Evolutionary conservation across 2,329 filamentous ascomycete genomes (phyloP).

Genomic region (Fusarium sp.): DNA sequence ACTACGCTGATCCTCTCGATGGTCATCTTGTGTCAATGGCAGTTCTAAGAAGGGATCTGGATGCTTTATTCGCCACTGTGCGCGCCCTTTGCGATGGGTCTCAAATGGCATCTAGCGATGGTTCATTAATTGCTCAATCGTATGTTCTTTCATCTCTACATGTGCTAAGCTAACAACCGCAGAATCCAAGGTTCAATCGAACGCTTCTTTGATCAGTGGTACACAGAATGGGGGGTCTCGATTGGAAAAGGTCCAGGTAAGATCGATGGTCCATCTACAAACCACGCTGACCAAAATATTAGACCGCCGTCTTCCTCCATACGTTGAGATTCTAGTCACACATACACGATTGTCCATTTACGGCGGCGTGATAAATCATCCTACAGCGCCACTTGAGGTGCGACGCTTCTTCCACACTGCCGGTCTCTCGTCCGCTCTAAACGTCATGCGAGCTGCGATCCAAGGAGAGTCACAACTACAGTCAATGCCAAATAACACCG

Average conservation of each 20-base stretch:
- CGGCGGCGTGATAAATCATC: conserved; percentile 81
- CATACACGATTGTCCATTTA: conserved; percentile 83
- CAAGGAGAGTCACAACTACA: conserved; percentile 79
- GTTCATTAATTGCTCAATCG: conserved; percentile 68
- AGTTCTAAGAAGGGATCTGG: conserved; percentile 76
- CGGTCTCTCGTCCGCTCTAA: conserved; percentile 79
- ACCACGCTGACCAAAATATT: conserved; percentile 19
- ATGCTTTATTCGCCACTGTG: conserved; percentile 70
- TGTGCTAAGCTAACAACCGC: conserved; percentile 36
- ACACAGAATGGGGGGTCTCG: conserved; percentile 72
- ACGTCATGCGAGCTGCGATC: conserved; percentile 80
- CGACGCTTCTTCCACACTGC: conserved; percentile 81
- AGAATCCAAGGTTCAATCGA: conserved; percentile 74
- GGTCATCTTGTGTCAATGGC: conserved; percentile 81
- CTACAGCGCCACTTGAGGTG: conserved; percentile 78
- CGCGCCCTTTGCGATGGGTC: conserved; percentile 73
- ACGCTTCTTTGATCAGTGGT: conserved; percentile 76
- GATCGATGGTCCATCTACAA: rapidly evolving
- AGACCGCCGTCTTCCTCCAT: conserved; percentile 75
- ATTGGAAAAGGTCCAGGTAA: conserved; percentile 69
- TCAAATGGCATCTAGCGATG: conserved; percentile 63
- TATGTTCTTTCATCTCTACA: conserved; percentile 48
- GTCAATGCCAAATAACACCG: conserved; percentile 85
- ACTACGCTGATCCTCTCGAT: conserved; percentile 76
- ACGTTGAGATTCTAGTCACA: conserved; percentile 81